Evolutionary conservation across 2,329 filamentous ascomycete species (phyloP).

Genomic region (Alternaria sp.): DNA sequence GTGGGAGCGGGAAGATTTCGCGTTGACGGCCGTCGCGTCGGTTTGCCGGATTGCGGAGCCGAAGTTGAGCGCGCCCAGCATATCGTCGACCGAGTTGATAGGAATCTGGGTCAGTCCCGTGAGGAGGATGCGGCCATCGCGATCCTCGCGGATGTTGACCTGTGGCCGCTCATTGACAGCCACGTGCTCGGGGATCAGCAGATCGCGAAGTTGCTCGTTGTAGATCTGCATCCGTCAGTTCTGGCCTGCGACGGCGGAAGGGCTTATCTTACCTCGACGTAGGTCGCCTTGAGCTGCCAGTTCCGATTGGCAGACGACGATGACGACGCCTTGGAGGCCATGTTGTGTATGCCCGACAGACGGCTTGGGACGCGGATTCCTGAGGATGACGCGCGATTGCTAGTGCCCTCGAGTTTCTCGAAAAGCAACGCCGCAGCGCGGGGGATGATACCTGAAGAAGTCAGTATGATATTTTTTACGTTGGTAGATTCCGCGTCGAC

Average conservation of each 20-base stretch:
- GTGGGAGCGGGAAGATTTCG: conserved; percentile 95
- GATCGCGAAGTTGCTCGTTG: conserved; percentile 92
- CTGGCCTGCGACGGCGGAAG: not conserved
- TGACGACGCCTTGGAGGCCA: conserved; percentile 51
- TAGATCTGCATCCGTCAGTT: conserved; percentile 72
- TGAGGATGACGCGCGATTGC: conserved; percentile 69
- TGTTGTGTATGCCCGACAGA: conserved; percentile 67
- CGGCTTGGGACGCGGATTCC: conserved; percentile 72
- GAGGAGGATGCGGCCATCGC: conserved; percentile 90
- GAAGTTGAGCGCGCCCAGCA: conserved; percentile 87
- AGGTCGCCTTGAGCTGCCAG: conserved; percentile 93
- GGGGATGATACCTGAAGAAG: conserved; percentile 83
- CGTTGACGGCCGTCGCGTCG: conserved; percentile 95
- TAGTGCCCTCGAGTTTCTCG: conserved; percentile 76
- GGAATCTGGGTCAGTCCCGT: conserved; percentile 88
- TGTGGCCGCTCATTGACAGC: conserved; percentile 72
- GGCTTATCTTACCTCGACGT: conserved; percentile 67
- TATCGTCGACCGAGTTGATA: conserved; percentile 89
- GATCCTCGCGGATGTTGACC: conserved; percentile 93
- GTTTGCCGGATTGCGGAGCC: conserved; percentile 95
- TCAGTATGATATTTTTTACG: conserved; percentile 18
- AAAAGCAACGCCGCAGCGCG: conserved; percentile 87
- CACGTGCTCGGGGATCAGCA: conserved; percentile 79
- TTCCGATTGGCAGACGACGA: conserved; percentile 67
- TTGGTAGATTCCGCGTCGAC: conserved; percentile 35